phyloP scores from a whole-genome alignment of 345 rosid species.

The Citrus mangshanensis region DNA sequence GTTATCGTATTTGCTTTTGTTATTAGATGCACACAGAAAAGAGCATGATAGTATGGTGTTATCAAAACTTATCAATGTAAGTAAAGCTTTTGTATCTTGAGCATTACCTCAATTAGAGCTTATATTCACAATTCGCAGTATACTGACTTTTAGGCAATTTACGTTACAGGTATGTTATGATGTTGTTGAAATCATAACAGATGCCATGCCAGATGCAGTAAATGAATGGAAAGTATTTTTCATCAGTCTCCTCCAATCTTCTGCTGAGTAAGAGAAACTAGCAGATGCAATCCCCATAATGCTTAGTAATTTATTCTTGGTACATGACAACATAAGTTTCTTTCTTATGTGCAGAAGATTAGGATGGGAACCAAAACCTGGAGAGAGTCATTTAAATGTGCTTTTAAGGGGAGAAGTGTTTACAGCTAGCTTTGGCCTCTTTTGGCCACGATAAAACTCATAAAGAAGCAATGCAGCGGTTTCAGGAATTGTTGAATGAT shows the following conservation, averaged over 20 bases:
- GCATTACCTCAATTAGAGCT: neutral
- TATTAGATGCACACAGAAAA: slow-evolving; percentile 28
- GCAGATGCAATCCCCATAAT: neutral
- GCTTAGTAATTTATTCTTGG: no score
- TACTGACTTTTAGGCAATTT: neutral
- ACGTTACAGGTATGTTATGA: slow-evolving; percentile 25
- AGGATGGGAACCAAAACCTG: slow-evolving; percentile 32
- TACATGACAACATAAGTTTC: neutral
- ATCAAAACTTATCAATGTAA: slow-evolving; percentile 32
- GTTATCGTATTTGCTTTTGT: slow-evolving; percentile 31
- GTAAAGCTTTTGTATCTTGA: neutral
- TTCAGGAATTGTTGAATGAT: slow-evolving; percentile 26
- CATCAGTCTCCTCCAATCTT: slow-evolving; percentile 24
- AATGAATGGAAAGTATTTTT: slow-evolving; percentile 24
- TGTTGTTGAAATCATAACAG: slow-evolving; percentile 23
- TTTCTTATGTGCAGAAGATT: slow-evolving; percentile 23
- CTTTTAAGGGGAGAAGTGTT: slow-evolving; percentile 35
- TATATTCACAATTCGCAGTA: neutral
- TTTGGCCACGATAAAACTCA: slow-evolving; percentile 26
- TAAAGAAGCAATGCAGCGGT: slow-evolving; percentile 28
- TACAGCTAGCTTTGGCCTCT: slow-evolving; percentile 29
- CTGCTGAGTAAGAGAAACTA: slow-evolving; percentile 30
- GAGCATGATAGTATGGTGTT: slow-evolving; percentile 26
- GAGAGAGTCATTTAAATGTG: slow-evolving; percentile 33
- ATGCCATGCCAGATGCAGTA: slow-evolving; percentile 27